Percentiles rank a stretch among this genome's conserved stretches.
Evolutionary conservation across 2,329 filamentous ascomycete genomes (phyloP).

Genomic region (Exophiala dermatitidis): DNA sequence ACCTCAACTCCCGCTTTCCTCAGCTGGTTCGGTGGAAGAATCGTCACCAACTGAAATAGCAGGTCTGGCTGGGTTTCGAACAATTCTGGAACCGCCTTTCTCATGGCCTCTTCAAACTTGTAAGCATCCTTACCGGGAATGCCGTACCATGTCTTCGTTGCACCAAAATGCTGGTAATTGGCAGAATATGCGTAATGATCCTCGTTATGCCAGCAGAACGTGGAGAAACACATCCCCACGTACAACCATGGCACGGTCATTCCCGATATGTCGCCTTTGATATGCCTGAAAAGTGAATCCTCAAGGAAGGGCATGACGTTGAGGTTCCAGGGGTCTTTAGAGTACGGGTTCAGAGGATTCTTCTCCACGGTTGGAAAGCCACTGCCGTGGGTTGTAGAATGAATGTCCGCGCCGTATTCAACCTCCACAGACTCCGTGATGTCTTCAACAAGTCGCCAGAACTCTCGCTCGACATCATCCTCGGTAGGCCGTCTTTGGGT

Average conservation of each 20-base stretch:
- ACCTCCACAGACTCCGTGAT: constrained; percentile 94
- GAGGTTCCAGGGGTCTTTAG: constrained; percentile 89
- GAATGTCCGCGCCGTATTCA: constrained; percentile 95
- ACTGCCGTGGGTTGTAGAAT: constrained; percentile 94
- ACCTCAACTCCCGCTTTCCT: constrained; percentile 88
- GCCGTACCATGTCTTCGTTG: constrained; percentile 98
- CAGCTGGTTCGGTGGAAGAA: constrained; percentile 86
- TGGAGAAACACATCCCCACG: constrained; percentile 98
- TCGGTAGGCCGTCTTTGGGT: constrained; percentile 76
- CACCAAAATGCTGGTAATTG: constrained; percentile 97
- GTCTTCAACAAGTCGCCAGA: constrained; percentile 91
- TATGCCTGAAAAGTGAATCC: constrained; percentile 90
- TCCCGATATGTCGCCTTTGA: constrained; percentile 95
- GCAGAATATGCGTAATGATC: constrained; percentile 97
- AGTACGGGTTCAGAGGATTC: constrained; percentile 77
- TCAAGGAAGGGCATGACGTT: constrained; percentile 85
- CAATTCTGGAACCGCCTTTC: constrained; percentile 85
- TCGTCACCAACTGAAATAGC: constrained; percentile 92
- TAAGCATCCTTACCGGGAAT: constrained; percentile 90
- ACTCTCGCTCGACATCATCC: constrained; percentile 92
- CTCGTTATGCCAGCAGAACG: constrained; percentile 99
- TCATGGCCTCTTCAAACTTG: constrained; percentile 93
- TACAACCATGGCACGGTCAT: constrained; percentile 99
- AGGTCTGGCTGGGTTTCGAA: constrained; percentile 97
- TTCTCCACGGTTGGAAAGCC: constrained; percentile 93